These are phyloP conservation scores for Ganoderma resinaceum DNA, from an alignment of 1,284 basidiomycete genomes.

Conservation along the genomic window DNA sequence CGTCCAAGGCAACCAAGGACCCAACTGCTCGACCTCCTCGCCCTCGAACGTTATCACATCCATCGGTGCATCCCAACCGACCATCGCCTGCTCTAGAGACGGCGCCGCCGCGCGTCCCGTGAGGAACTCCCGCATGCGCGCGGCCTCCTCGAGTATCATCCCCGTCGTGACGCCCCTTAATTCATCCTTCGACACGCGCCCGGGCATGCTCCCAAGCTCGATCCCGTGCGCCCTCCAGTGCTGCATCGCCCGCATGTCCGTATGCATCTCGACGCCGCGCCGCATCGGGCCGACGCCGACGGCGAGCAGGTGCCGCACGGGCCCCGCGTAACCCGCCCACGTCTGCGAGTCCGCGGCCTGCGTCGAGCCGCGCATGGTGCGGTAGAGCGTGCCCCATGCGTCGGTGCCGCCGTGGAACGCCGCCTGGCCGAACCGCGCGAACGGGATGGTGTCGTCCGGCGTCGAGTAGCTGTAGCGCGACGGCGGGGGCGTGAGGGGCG, in stretches of 20 bases:
- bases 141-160: neutral
- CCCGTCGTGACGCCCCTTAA: neutral
- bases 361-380: neutral
- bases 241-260: neutral
- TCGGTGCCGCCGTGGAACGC: slow-evolving; percentile 7
- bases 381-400: slow-evolving; percentile 1
- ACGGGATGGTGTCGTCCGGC: neutral
- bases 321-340: neutral
- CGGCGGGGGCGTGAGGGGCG: neutral
- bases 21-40: slow-evolving; percentile 2
- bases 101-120: neutral
- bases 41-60: neutral
- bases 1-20: slow-evolving; percentile 1
- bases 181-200: neutral
- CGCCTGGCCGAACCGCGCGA: slow-evolving; percentile 1
- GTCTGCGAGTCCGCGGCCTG: neutral
- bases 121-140: neutral
- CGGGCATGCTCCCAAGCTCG: neutral
- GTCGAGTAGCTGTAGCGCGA: neutral
- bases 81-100: neutral
- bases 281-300: neutral
- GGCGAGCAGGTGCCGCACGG: neutral
- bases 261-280: neutral
- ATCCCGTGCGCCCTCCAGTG: neutral
- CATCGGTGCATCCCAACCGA: neutral